Base-by-base conservation (phyloP, 257 asterid genomes). In the Ophiorrhiza pumila region DNA sequence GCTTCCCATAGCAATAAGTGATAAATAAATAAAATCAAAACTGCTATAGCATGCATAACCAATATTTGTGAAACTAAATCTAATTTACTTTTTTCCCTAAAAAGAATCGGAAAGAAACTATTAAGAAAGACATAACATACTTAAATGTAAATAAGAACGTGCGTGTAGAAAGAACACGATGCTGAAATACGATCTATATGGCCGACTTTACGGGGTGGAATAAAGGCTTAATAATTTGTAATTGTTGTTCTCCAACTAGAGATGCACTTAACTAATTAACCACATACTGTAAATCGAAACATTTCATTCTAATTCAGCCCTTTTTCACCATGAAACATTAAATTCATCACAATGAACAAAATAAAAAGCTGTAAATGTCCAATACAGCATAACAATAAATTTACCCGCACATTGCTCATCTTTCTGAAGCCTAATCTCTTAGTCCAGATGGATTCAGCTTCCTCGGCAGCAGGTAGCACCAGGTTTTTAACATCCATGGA, bases 401-500 rank as follows among this genome's bases (percentile, higher is more conserved):
- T 81, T 77, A 95, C 99, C 78, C 90, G 87, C 64, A 86, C 98
- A 53, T 84, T 80, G 81, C 83, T 89, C 72, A 88, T 90, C 86
- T 84, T 95, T 75, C 83, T 86, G 85, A 95, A 95, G 72, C 99
- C 99, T 31, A 95, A 82, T 84, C 88, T 95, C 77, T 89, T 92
- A 11, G 88, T 85, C 99, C 99, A 95, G 86, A 95, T 95, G 69
- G 96, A 88, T 79, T 93, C 95, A 68, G 98, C 98, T 82, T 93
- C 97, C 87, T 84, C 96, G 45, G 98, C 97, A 80, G 98, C 96
- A 68, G 98, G 98, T 61, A 93, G 89, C 66, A 92, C 99, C 75
- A 95, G 85, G 81, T 74, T 87, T 72, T 86, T 87, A 75, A 95
- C 98, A 50, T 73, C 80, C 97, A 95, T 77, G 68, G 99, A 89